Evolutionary conservation across 257 asterid genomes (phyloP), one percentile per base, ranked within the genome.

Genomic region (Apocynum venetum): DNA sequence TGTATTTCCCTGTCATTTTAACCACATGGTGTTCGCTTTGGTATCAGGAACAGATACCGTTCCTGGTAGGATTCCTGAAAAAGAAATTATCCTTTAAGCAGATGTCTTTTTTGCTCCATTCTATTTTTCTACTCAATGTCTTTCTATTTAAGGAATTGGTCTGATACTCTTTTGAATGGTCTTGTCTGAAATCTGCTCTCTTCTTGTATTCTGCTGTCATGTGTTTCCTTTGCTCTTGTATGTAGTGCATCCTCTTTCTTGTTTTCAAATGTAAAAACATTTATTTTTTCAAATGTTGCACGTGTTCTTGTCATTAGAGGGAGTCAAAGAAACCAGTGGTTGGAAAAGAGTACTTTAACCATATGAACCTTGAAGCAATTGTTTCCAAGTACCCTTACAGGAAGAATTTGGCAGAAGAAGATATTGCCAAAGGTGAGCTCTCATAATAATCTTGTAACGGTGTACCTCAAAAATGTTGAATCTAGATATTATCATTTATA

Each of bases 261-360:
- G 25, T n/a, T 41, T 71, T 15, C 75, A 48, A 17, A 41, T 67
- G 31, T 48, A 65, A 1, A 17, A 41, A 36, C 44, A 49, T 46
- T 51, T 72, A 36, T 51, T 51, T 31, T 75, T 67, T 73, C 51
- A 79, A 69, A 75, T 77, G 31, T 53, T 60, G 19, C 20, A 66
- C 25, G 43, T 57, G 71, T 80, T 44, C 17, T 67, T 71, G 57
- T 73, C 72, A 72, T 82, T 89, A 96, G 99, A 90, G 97, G 91
- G 97, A 96, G 82, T 85, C 88, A 44, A 88, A 86, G 83, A 93
- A 89, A 83, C 99, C 99, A 51, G 82, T 87, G 76, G 82, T 93
- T 40, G 99, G 99, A 65, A 96, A 96, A 94, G 99, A 96, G 89
- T 96, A 96, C 82, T 96, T 93, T 79, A 89, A 82, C 84, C 86